Percentiles rank a stretch among this genome's conserved stretches.
phyloP scores from a whole-genome alignment of 495 filamentous ascomycete genomes.

The Xylaria sp. region DNA sequence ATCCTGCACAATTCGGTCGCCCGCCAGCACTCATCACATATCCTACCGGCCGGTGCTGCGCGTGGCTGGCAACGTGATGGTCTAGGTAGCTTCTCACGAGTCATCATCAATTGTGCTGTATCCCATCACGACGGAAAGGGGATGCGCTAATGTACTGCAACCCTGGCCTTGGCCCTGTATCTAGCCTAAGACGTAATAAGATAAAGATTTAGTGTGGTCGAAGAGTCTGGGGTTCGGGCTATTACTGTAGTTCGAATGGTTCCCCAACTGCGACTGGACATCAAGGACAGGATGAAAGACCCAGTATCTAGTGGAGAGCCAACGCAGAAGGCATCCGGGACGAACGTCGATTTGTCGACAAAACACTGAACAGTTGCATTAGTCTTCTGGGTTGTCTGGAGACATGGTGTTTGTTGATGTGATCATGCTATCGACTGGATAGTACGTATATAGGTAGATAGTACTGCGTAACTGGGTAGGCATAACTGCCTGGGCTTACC shows the following conservation, averaged over 20 bases:
- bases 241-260: not conserved
- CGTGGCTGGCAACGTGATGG: slow-evolving; percentile 10
- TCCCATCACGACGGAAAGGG: slow-evolving; percentile 22
- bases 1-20: slow-evolving; percentile 8
- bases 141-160: slow-evolving; percentile 28
- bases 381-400: slow-evolving; percentile 6
- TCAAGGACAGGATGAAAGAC: not conserved
- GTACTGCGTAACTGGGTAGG: too few species aligned
- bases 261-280: slow-evolving; percentile 10
- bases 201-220: slow-evolving; percentile 8
- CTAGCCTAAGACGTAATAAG: slow-evolving; percentile 22
- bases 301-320: slow-evolving; percentile 20
- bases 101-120: slow-evolving; percentile 22
- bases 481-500: too few species aligned
- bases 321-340: not conserved
- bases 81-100: slow-evolving; percentile 13
- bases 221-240: slow-evolving; percentile 8
- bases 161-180: slow-evolving; percentile 13
- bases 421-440: slow-evolving; percentile 17
- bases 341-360: slow-evolving; percentile 7
- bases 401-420: slow-evolving; percentile 7
- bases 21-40: not conserved
- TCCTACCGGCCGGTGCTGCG: not conserved
- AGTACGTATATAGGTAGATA: not conserved
- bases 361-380: not conserved